These are phyloP conservation scores for Stachybotrys chartarum DNA, from an alignment of 2,329 filamentous ascomycete species.

Conservation along the genomic window DNA sequence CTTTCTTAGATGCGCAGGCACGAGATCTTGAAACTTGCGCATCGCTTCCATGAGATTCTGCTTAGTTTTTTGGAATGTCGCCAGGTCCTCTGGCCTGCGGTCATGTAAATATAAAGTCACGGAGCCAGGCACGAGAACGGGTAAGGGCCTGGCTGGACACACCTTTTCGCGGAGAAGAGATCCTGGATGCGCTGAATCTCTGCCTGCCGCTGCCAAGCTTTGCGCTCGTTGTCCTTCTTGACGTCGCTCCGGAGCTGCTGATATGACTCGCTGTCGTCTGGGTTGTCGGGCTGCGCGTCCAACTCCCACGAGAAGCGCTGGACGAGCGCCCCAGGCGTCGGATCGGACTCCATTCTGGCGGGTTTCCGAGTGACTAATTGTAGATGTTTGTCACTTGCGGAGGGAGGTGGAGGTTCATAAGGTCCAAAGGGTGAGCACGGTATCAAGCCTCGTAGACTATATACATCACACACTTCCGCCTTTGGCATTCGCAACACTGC, in stretches of 20 bases:
- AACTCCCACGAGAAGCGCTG: constrained; percentile 7
- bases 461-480: no score
- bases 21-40: constrained; percentile 4
- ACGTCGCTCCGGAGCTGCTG: constrained; percentile 3
- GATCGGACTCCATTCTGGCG: neutral
- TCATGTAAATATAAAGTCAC: neutral
- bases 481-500: no score
- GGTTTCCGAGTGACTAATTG: no score
- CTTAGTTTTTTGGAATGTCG: constrained; percentile 2
- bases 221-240: neutral
- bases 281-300: neutral
- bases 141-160: neutral
- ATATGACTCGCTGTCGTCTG: constrained; percentile 2
- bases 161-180: constrained; percentile 2
- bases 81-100: constrained; percentile 1
- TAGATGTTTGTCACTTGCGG: no score
- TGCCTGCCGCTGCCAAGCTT: neutral
- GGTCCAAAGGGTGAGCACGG: no score
- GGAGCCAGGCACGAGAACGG: no score
- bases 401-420: no score
- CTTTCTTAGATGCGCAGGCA: neutral
- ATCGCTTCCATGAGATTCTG: constrained; percentile 4
- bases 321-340: constrained; percentile 5
- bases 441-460: no score
- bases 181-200: constrained; percentile 3